phyloP scores from a whole-genome alignment of 192 early-diverging fungal species.

The Coemansia sp. region DNA sequence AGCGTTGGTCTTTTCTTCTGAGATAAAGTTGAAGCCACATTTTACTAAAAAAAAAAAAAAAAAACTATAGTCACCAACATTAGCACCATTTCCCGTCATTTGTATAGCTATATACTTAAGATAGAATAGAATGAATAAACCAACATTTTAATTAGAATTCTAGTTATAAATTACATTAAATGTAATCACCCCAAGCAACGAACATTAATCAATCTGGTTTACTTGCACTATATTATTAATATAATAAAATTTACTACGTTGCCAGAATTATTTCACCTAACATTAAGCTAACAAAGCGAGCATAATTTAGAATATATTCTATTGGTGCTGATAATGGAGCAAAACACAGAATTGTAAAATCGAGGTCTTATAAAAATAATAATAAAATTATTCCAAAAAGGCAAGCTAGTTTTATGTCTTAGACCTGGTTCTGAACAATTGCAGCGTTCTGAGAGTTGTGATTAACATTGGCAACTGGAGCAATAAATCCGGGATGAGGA shows the following conservation, averaged over 20 bases:
- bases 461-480: conserved; percentile 10
- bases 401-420: conserved; percentile 5
- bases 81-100: not conserved
- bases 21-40: not conserved
- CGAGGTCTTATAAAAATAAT: not conserved
- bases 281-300: not conserved
- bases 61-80: not conserved
- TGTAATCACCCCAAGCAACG: not conserved
- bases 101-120: too few relatives aligned
- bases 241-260: not conserved
- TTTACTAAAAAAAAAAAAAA: not conserved
- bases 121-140: too few relatives aligned
- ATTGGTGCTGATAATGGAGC: not conserved
- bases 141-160: too few relatives aligned
- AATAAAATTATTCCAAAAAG: not conserved
- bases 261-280: not conserved
- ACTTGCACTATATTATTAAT: not conserved
- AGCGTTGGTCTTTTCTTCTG: not conserved
- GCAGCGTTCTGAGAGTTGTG: conserved; percentile 44
- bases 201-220: not conserved
- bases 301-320: conserved; percentile 3
- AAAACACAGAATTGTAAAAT: not conserved
- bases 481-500: conserved; percentile 12
- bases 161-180: not conserved
- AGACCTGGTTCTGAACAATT: conserved; percentile 53